phyloP scores from a whole-genome alignment of 805 yeast genomes.

The Barnettozyma populi region DNA sequence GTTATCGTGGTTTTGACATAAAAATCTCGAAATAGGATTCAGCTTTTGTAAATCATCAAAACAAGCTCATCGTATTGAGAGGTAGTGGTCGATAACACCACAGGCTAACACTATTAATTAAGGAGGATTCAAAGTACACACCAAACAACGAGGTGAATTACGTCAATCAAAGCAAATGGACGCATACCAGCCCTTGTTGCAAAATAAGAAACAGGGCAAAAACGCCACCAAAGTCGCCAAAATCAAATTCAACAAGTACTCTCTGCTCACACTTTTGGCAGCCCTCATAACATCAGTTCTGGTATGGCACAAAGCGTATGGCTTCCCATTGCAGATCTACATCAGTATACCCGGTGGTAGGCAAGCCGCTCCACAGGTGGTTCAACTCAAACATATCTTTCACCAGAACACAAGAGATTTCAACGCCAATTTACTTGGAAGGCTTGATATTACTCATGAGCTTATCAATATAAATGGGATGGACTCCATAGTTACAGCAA shows the following conservation, averaged over 20 bases:
- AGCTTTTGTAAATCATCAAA: neutral
- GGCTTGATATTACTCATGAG: conserved; percentile 45
- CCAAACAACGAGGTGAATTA: neutral
- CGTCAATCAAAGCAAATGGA: neutral
- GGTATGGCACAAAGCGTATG: neutral
- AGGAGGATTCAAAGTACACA: too few species aligned
- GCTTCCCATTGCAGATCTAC: neutral
- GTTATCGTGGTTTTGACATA: neutral
- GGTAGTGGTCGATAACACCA: neutral
- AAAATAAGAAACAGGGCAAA: neutral
- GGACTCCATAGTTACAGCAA: neutral
- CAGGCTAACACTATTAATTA: neutral
- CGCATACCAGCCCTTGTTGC: conserved; percentile 2
- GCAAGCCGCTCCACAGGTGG: conserved; percentile 9
- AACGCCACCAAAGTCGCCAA: neutral
- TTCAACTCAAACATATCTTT: conserved; percentile 49
- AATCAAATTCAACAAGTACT: neutral
- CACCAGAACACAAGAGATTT: conserved; percentile 50
- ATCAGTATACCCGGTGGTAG: neutral
- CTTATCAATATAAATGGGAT: conserved; percentile 25
- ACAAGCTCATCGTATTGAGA: neutral
- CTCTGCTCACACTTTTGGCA: neutral
- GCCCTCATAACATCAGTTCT: neutral
- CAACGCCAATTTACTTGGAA: conserved; percentile 37
- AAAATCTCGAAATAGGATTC: neutral